phyloP scores from a whole-genome alignment of 1,284 basidiomycete genomes.

The Kwoniella shivajii region DNA sequence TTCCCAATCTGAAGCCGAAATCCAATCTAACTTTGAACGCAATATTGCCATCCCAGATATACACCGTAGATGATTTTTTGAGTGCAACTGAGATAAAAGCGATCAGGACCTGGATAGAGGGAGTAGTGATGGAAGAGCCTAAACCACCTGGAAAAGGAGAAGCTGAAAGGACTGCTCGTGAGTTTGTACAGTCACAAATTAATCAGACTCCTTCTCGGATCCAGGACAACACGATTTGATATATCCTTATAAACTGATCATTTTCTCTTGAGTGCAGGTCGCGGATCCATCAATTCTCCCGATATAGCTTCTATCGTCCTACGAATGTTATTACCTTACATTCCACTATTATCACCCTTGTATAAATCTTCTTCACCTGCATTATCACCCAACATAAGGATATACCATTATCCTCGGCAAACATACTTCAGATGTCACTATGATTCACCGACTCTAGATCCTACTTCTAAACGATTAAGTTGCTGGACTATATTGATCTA shows the following conservation, averaged over 20 bases:
- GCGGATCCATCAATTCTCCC: conserved; percentile 64
- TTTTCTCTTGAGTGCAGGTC: conserved; percentile 56
- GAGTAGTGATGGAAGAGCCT: conserved; percentile 64
- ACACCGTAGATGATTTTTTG: conserved; percentile 60
- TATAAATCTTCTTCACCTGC: conserved; percentile 8
- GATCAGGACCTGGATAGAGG: conserved; percentile 66
- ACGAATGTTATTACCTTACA: conserved; percentile 61
- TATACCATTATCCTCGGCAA: conserved; percentile 44
- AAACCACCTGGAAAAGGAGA: conserved; percentile 76
- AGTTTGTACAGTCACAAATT: conserved; percentile 29
- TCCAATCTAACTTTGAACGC: conserved; percentile 55
- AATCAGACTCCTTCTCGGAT: background rate
- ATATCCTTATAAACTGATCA: background rate
- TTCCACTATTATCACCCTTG: conserved; percentile 53
- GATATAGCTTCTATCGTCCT: conserved; percentile 65
- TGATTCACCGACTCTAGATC: conserved; percentile 28
- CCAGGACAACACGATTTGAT: background rate
- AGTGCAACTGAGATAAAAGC: conserved; percentile 22
- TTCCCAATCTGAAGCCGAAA: conserved; percentile 44
- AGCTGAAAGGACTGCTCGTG: conserved; percentile 72
- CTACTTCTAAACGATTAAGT: conserved; percentile 36
- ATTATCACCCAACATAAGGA: conserved; percentile 53
- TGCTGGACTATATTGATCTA: conserved; percentile 80
- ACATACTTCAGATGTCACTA: conserved; percentile 44
- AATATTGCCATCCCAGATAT: conserved; percentile 66